These are phyloP conservation scores for Nephromyces sp. DNA, from an alignment of 169 alveolate genomes.

Conservation along the genomic window DNA sequence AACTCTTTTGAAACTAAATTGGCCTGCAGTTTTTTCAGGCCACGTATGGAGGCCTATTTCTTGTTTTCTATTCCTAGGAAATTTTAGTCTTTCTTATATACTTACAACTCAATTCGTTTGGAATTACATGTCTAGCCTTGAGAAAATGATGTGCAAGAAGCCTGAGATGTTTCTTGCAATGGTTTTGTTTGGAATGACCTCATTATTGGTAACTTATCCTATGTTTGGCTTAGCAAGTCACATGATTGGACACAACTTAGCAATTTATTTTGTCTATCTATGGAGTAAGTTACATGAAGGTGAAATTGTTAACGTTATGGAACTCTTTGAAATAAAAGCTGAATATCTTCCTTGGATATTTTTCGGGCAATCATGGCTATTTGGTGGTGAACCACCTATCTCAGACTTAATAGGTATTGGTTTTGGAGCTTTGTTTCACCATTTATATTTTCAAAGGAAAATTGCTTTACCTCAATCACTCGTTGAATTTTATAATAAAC, in stretches of 20 bases:
- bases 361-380: conserved; percentile 1
- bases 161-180: background rate
- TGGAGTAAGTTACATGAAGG: conserved; percentile 1
- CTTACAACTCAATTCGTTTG: background rate
- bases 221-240: background rate
- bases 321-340: background rate
- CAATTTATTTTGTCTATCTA: background rate
- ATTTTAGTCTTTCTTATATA: background rate
- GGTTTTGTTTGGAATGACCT: background rate
- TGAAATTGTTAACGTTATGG: background rate
- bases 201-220: background rate
- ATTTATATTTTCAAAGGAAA: background rate
- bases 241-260: conserved; percentile 4
- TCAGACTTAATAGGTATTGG: background rate
- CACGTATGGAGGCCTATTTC: conserved; percentile 1
- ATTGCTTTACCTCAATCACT: background rate
- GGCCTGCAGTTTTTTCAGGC: background rate
- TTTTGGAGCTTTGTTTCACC: background rate
- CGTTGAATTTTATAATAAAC: background rate
- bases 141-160: background rate
- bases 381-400: conserved; percentile 2
- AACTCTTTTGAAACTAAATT: background rate
- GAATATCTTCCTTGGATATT: conserved; percentile 13
- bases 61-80: background rate
- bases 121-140: conserved; percentile 3